These are phyloP conservation scores for Talaromyces liani DNA, from an alignment of 495 filamentous ascomycete species.

Conservation along the genomic window DNA sequence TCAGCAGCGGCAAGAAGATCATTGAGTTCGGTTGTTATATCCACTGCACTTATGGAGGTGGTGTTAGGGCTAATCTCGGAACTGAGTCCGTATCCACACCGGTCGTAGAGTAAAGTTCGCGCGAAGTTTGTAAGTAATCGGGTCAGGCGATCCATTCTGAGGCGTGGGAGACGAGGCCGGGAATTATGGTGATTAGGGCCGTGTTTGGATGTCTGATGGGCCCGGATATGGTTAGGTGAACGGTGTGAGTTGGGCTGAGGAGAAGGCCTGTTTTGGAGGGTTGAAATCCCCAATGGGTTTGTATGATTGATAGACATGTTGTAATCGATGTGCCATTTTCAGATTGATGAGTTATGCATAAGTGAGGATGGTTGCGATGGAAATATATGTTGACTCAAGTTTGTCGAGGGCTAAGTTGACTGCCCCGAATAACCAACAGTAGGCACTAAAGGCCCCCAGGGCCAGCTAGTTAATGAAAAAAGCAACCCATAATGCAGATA, in stretches of 20 bases:
- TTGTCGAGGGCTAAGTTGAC: background rate
- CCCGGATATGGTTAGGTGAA: background rate
- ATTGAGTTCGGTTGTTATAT: slow-evolving; percentile 13
- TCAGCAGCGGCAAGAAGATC: slow-evolving; percentile 9
- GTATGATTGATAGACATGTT: background rate
- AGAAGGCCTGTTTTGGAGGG: background rate
- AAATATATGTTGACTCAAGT: background rate
- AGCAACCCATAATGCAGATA: background rate
- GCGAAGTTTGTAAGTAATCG: slow-evolving; percentile 9
- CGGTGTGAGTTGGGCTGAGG: background rate
- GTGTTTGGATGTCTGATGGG: background rate
- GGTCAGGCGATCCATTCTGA: background rate
- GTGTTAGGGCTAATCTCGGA: slow-evolving; percentile 4
- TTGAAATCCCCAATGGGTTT: background rate
- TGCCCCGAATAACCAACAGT: background rate
- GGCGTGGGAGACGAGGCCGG: slow-evolving; percentile 4
- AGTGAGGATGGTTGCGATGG: background rate
- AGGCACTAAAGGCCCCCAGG: background rate
- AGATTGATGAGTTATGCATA: background rate
- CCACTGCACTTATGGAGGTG: slow-evolving; percentile 6
- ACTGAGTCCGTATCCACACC: slow-evolving; percentile 4
- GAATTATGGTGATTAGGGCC: slow-evolving; percentile 2
- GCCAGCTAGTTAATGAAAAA: background rate
- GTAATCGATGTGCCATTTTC: background rate
- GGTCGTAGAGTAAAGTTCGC: slow-evolving; percentile 22